These are phyloP conservation scores for Boletales sp. DNA, from an alignment of 768 basidiomycete species.

Conservation along the genomic window DNA sequence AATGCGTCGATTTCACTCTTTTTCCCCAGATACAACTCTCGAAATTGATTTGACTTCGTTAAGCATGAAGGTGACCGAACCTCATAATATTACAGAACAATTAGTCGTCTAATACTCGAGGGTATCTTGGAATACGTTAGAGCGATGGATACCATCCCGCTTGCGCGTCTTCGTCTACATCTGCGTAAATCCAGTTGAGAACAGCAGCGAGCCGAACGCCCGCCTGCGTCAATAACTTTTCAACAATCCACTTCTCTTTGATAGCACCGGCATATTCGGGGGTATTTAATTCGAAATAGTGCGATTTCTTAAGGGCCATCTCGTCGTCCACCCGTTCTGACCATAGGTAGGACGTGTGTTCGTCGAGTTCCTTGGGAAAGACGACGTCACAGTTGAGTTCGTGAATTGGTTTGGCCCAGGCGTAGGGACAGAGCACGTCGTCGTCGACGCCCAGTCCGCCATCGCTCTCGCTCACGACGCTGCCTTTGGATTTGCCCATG, in stretches of 20 bases:
- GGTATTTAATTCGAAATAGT: conserved; percentile 73
- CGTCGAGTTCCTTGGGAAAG: conserved; percentile 72
- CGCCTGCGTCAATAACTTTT: conserved; percentile 77
- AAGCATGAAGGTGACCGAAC: no score
- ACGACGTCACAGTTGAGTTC: conserved; percentile 77
- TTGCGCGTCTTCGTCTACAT: not conserved
- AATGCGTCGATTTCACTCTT: not conserved
- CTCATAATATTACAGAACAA: no score
- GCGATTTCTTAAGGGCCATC: conserved; percentile 18
- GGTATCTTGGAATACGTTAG: not conserved
- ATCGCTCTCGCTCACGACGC: not conserved
- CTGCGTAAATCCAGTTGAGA: conserved; percentile 68
- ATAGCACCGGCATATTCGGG: conserved; percentile 74
- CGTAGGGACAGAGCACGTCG: conserved; percentile 64
- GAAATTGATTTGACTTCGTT: not conserved
- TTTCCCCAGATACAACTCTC: not conserved
- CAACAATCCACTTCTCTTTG: conserved; percentile 63
- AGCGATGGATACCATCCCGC: not conserved
- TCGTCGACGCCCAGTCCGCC: conserved; percentile 44
- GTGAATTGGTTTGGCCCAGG: conserved; percentile 74
- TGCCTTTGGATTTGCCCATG: no score
- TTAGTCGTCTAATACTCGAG: no score
- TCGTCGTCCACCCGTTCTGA: not conserved
- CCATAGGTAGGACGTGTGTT: not conserved
- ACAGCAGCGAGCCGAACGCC: conserved; percentile 82